Evolutionary conservation across 176 grass and related monocot species (phyloP), one percentile per base, ranked within the genome.

Genomic region (Oryza longistaminata): DNA sequence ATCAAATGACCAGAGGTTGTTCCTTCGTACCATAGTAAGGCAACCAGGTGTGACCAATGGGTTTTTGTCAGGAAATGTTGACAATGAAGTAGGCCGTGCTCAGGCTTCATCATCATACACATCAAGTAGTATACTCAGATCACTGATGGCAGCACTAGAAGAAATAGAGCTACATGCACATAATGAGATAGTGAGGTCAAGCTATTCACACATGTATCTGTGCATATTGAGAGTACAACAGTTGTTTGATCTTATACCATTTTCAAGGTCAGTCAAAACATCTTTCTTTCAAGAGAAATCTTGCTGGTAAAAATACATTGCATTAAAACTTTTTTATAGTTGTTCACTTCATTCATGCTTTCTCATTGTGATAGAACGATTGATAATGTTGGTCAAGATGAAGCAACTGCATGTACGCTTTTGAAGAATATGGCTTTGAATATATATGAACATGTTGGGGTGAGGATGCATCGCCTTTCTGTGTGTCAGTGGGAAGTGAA

Each of bases 401-500:
- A 96, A 90, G 75, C 61, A 68, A 91, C 86, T 35, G 88, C 88
- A 53, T 92, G 82, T 58, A 50, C 81, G 64, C 86, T 99, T 82
- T 87, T 99, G 74, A 91, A 99, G 78, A 81, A 96, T 68, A 99
- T 99, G 96, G 90, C 72, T 75, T 77, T 96, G 77, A 92, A 94
- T 87, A 87, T 96, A 86, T 94, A 99, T 85, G 91, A 99, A 84
- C 84, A 94, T 83, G 93, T 96, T 66, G 96, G 96, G 49, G 93
- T 90, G 45, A 89, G 93, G 81, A 99, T 99, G 96, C 93, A 99
- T 85, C 91, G 96, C 46, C 86, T 99, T 83, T 94, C 93, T 84
- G 93, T 99, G 31, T 96, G 91, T 77, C 91, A 99, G 66, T 99
- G 96, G 96, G 96, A 99, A 96, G 90, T 99, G 71, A 96, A 94